phyloP scores from a whole-genome alignment of 1,139 yeast species.

The Hyphopichia burtonii region DNA sequence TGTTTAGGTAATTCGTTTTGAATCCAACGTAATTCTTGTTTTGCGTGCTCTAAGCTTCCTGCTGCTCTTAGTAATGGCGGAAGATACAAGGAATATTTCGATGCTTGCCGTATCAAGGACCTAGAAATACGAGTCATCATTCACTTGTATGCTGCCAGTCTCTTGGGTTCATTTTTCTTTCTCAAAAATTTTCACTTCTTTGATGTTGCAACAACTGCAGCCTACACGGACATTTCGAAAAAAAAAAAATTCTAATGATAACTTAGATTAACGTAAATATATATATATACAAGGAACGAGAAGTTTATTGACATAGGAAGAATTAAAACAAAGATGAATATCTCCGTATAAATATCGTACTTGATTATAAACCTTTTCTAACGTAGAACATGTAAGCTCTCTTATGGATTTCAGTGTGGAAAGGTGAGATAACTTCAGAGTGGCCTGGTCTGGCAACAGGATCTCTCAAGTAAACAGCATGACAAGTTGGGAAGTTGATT shows the following conservation, averaged over 20 bases:
- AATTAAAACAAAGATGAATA: background rate
- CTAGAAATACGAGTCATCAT: slow-evolving; percentile 33
- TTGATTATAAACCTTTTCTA: slow-evolving; percentile 62
- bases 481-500: slow-evolving; percentile 85
- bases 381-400: slow-evolving; percentile 95
- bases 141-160: too few species aligned
- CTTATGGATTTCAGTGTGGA: slow-evolving; percentile 79
- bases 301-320: background rate
- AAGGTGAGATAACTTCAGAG: slow-evolving; percentile 93
- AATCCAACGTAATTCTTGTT: slow-evolving; percentile 41
- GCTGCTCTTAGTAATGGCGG: slow-evolving; percentile 36
- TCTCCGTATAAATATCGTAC: background rate
- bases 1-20: slow-evolving; percentile 35
- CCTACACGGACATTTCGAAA: too few species aligned
- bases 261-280: background rate
- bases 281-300: slow-evolving; percentile 1
- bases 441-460: slow-evolving; percentile 98
- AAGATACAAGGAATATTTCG: slow-evolving; percentile 21
- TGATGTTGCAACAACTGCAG: too few species aligned
- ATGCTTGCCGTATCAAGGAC: slow-evolving; percentile 26
- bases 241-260: background rate
- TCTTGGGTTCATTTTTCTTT: background rate
- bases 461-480: slow-evolving; percentile 91
- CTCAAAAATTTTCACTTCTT: background rate
- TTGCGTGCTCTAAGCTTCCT: slow-evolving; percentile 27